phyloP scores from a whole-genome alignment of 306 rosid genomes.

The Cucurbita ficifolia region DNA sequence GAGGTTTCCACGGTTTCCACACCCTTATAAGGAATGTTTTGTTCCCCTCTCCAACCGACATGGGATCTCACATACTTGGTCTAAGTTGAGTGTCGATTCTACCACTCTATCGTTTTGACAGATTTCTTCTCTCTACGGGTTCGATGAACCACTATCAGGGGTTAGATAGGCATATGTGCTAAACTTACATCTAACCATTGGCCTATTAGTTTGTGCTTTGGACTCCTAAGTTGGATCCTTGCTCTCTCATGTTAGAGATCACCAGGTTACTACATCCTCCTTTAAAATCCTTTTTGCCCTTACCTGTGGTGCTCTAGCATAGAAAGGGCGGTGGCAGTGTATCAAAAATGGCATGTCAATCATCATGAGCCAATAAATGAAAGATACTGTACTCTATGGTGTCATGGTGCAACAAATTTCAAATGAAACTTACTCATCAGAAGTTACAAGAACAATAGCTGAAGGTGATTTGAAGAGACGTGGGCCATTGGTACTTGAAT shows the following conservation, averaged over 20 bases:
- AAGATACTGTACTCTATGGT: not conserved
- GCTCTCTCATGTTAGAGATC: too few relatives aligned
- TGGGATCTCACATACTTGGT: too few relatives aligned
- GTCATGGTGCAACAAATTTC: not conserved
- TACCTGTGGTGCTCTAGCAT: not conserved
- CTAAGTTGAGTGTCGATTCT: not conserved
- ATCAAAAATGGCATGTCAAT: not conserved
- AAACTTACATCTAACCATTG: too few relatives aligned
- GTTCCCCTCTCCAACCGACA: too few relatives aligned
- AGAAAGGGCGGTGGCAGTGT: not conserved
- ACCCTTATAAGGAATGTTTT: too few relatives aligned
- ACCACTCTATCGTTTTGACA: not conserved
- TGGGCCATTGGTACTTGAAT: slow-evolving; percentile 9
- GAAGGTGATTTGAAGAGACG: slow-evolving; percentile 21
- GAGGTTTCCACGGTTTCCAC: too few relatives aligned
- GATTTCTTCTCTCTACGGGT: too few relatives aligned
- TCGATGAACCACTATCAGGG: too few relatives aligned
- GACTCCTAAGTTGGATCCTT: too few relatives aligned
- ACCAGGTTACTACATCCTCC: too few relatives aligned
- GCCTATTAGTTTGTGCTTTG: not conserved
- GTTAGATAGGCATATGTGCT: too few relatives aligned
- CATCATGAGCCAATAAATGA: not conserved
- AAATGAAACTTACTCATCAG: slow-evolving; percentile 22
- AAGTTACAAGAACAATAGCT: slow-evolving; percentile 24
- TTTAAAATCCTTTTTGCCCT: too few relatives aligned